These are phyloP conservation scores for Coemansia furcata DNA, from an alignment of 192 early-diverging fungal genomes.

Conservation along the genomic window DNA sequence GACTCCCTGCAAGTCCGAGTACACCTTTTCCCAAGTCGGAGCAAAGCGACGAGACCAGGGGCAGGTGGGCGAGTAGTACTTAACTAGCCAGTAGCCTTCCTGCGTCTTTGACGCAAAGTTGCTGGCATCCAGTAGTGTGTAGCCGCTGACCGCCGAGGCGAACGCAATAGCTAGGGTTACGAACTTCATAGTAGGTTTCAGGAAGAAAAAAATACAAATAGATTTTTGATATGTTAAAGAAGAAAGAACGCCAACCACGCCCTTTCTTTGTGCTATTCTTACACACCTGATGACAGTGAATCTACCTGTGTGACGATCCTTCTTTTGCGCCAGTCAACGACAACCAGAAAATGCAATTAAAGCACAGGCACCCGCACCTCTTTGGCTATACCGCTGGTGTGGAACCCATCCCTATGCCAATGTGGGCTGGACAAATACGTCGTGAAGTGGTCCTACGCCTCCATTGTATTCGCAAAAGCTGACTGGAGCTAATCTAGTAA, in stretches of 20 bases:
- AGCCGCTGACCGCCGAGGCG: constrained; percentile 38
- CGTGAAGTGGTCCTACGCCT: too few species aligned
- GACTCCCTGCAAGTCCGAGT: constrained; percentile 27
- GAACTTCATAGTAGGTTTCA: constrained; percentile 42
- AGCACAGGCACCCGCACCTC: neutral
- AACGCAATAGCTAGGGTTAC: constrained; percentile 16
- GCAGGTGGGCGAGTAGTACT: constrained; percentile 53
- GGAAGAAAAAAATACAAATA: constrained; percentile 1
- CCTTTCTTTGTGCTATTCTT: neutral
- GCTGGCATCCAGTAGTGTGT: constrained; percentile 37
- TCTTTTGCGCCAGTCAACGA: neutral
- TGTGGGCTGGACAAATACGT: neutral
- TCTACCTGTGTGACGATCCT: neutral
- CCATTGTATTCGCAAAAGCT: too few species aligned
- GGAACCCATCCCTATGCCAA: neutral
- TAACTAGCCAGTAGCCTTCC: constrained; percentile 51
- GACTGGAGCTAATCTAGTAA: neutral
- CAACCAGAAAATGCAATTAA: neutral
- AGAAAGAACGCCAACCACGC: neutral
- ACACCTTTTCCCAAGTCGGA: constrained; percentile 52
- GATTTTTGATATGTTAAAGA: neutral
- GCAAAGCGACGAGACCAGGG: constrained; percentile 52
- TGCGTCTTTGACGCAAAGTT: constrained; percentile 40
- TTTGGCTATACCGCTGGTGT: neutral
- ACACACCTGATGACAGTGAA: neutral